Evolutionary conservation across 345 rosid genomes (phyloP), one percentile per base, ranked within the genome.

Genomic region (Sonneratia alba): DNA sequence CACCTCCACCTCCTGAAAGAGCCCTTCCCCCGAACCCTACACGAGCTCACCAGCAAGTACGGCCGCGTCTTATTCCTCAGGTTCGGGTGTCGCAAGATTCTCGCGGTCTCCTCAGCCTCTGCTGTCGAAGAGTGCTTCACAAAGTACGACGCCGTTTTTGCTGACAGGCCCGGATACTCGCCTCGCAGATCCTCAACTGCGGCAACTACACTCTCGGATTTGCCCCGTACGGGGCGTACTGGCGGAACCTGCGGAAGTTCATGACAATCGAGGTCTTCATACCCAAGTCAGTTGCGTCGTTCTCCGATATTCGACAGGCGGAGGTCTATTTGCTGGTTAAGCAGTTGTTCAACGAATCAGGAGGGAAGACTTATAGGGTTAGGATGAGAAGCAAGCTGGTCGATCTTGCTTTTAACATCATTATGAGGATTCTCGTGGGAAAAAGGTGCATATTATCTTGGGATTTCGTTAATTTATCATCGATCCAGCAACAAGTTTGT

Each of bases 61-160:
- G 79, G 81, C 24, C 70, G 69, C 0, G 64, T 76, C 77, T 56
- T 81, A 9, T 72, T 45, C 37, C 73, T 71, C 70, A 55, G 70
- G 10, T 38, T 78, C 47, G 84, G 80, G 4, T 67, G 76, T 66
- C 78, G 72, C 8, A 32, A 22, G 1, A 81, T 71, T 36, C 15
- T 71, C 36, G 66, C 78, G 13, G 71, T 81, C 48, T 78, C 81
- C 36, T 75, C 84, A 47, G 74, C 80, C 9, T 53, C 77, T 0
- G 76, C 71, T 1, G 82, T 57, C n/a, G 76, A 78, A 37, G 81
- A 81, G 61, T 75, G 83, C 74, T 77, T 82, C 69, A 73, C 79
- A 70, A 73, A 57, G 14, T 73, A 80, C 63, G 83, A 80, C 69
- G 38, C 75, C 72, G 32, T 72, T 7, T 69, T 82, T 24, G 77